These are phyloP conservation scores for Candida caryicola DNA, from an alignment of 805 yeast genomes.

Conservation along the genomic window DNA sequence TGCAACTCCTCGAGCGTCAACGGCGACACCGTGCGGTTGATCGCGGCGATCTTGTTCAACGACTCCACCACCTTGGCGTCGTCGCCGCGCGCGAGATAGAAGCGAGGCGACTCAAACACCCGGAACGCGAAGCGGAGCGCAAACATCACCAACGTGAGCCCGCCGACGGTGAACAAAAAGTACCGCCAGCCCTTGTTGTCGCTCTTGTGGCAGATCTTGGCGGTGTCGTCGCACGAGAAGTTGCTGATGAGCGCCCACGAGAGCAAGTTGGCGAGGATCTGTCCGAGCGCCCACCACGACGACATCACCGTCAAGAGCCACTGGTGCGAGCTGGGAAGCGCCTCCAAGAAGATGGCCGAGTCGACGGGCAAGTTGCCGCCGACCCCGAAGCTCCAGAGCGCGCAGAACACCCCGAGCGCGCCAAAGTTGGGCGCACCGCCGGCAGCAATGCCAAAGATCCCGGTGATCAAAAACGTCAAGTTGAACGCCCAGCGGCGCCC, in stretches of 20 bases:
- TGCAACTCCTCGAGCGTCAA: conserved; percentile 47
- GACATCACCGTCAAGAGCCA: conserved; percentile 25
- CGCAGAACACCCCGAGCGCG: conserved; percentile 18
- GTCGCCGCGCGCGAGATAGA: conserved; percentile 49
- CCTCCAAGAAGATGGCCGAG: conserved; percentile 24
- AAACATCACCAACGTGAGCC: conserved; percentile 43
- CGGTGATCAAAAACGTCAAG: conserved; percentile 24
- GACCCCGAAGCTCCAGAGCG: conserved; percentile 27
- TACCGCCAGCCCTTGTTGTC: conserved; percentile 64
- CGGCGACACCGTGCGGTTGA: conserved; percentile 39
- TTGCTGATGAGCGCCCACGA: conserved; percentile 58
- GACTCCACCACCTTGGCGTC: conserved; percentile 48
- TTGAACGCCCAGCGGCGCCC: conserved; percentile 28
- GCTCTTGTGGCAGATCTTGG: conserved; percentile 39
- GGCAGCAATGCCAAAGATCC: conserved; percentile 20
- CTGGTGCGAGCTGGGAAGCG: conserved; percentile 20
- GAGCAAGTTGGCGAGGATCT: conserved; percentile 48
- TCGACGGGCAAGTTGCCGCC: conserved; percentile 27
- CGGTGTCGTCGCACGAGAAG: conserved; percentile 39
- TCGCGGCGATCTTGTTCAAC: conserved; percentile 43
- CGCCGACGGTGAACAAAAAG: conserved; percentile 45
- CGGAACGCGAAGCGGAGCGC: conserved; percentile 32
- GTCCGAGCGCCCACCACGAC: conserved; percentile 59
- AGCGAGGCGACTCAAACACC: conserved; percentile 57
- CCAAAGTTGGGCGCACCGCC: conserved; percentile 23